phyloP scores from a whole-genome alignment of 1,284 basidiomycete species.

The Moesziomyces sp. region DNA sequence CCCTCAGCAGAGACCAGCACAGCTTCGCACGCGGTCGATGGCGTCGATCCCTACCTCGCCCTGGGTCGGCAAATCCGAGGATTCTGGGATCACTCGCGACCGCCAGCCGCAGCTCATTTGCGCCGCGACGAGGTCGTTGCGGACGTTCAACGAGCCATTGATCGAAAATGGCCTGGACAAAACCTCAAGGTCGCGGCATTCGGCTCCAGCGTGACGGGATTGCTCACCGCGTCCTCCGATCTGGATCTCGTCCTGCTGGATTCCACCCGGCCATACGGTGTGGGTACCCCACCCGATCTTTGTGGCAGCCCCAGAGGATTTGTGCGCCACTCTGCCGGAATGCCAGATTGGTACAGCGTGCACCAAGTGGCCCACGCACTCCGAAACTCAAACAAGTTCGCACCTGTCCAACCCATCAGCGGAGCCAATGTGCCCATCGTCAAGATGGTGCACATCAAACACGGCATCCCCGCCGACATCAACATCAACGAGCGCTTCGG shows the following conservation, averaged over 20 bases:
- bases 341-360: slow-evolving; percentile 51
- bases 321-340: slow-evolving; percentile 16
- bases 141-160: slow-evolving; percentile 47
- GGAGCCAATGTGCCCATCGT: slow-evolving; percentile 57
- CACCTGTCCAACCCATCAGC: slow-evolving; percentile 33
- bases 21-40: neutral
- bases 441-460: slow-evolving; percentile 46
- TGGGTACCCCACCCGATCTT: slow-evolving; percentile 39
- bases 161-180: slow-evolving; percentile 36
- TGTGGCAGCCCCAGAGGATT: neutral
- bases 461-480: slow-evolving; percentile 49
- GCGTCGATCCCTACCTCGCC: slow-evolving; percentile 16
- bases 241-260: slow-evolving; percentile 59
- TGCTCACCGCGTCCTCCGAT: slow-evolving; percentile 49
- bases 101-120: slow-evolving; percentile 5
- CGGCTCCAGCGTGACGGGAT: slow-evolving; percentile 58
- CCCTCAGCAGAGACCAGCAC: neutral
- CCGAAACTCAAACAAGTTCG: slow-evolving; percentile 19
- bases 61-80: slow-evolving; percentile 41
- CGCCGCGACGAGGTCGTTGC: slow-evolving; percentile 30
- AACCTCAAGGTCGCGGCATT: slow-evolving; percentile 51
- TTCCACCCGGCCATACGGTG: slow-evolving; percentile 45
- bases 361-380: slow-evolving; percentile 30
- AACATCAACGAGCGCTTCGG: slow-evolving; percentile 64
- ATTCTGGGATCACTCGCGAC: slow-evolving; percentile 42